Percentiles rank a stretch among this genome's conserved stretches.
phyloP scores from a whole-genome alignment of 139 green algal genomes.

The Deuterostichococcus epilithicus region DNA sequence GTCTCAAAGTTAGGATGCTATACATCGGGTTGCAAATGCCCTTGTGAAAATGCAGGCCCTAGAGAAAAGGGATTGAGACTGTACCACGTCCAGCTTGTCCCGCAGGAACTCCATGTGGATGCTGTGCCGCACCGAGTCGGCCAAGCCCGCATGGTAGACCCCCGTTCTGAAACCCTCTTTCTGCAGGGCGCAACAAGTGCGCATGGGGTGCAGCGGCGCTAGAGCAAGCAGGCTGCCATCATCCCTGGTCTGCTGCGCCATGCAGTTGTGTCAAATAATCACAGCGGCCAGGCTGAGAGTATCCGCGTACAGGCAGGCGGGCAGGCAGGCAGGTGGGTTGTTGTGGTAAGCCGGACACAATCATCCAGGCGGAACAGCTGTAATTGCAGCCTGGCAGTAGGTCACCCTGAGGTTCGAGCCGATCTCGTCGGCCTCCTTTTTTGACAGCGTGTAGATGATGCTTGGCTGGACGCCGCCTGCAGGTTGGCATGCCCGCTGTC shows the following conservation, averaged over 20 bases:
- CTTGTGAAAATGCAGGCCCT: too few relatives aligned
- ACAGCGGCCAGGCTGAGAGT: too few relatives aligned
- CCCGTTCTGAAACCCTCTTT: constrained; percentile 11
- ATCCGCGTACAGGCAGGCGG: not conserved
- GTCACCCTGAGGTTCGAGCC: constrained; percentile 15
- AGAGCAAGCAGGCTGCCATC: too few relatives aligned
- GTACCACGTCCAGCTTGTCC: constrained; percentile 30
- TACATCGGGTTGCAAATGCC: too few relatives aligned
- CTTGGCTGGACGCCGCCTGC: constrained; percentile 23
- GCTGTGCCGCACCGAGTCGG: constrained; percentile 11
- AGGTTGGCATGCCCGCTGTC: not conserved
- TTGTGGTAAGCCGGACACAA: too few relatives aligned
- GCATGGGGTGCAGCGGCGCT: not conserved
- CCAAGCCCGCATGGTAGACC: constrained; percentile 47
- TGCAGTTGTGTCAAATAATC: too few relatives aligned
- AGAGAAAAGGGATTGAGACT: too few relatives aligned
- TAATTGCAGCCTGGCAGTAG: too few relatives aligned
- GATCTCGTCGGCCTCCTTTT: constrained; percentile 23
- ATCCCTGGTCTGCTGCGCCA: too few relatives aligned
- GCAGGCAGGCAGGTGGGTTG: too few relatives aligned
- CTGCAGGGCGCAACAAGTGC: not conserved
- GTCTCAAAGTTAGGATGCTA: too few relatives aligned
- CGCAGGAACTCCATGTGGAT: constrained; percentile 50
- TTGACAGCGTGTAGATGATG: constrained; percentile 51
- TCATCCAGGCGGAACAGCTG: too few relatives aligned